These are phyloP conservation scores for Ceratobasidium sp. DNA, from an alignment of 1,284 basidiomycete genomes.

Conservation along the genomic window DNA sequence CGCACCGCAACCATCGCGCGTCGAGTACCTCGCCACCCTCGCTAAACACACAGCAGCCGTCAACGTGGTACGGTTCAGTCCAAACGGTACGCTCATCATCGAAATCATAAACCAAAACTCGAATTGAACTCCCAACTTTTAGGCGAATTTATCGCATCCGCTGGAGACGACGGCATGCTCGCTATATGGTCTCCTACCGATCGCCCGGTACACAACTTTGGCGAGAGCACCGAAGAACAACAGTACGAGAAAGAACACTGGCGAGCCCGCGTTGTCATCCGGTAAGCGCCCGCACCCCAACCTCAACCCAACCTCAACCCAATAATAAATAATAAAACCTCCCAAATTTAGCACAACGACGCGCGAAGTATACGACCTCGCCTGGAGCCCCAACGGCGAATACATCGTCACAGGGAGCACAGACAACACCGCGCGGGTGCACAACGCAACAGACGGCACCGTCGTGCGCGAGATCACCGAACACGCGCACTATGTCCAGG, in stretches of 20 bases:
- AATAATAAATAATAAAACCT: background rate
- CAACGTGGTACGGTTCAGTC: slow-evolving; percentile 96
- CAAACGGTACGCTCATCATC: slow-evolving; percentile 76
- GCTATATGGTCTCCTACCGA: slow-evolving; percentile 93
- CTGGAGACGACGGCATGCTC: slow-evolving; percentile 97
- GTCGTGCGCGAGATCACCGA: slow-evolving; percentile 88
- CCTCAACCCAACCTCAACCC: background rate
- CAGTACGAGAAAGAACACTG: slow-evolving; percentile 95
- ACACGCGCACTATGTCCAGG: slow-evolving; percentile 95
- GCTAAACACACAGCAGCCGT: slow-evolving; percentile 94
- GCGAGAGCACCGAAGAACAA: slow-evolving; percentile 84
- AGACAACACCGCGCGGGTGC: slow-evolving; percentile 93
- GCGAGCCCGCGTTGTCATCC: slow-evolving; percentile 91
- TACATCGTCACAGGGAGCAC: slow-evolving; percentile 96
- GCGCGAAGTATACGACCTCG: slow-evolving; percentile 97
- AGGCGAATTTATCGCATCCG: slow-evolving; percentile 93
- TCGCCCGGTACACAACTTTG: slow-evolving; percentile 79
- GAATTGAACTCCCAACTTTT: slow-evolving; percentile 22
- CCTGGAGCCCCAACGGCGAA: slow-evolving; percentile 96
- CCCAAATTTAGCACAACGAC: slow-evolving; percentile 73
- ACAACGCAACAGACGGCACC: slow-evolving; percentile 83
- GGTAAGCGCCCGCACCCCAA: slow-evolving; percentile 64
- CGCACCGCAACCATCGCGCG: slow-evolving; percentile 81
- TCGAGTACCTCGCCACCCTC: slow-evolving; percentile 96
- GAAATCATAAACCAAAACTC: background rate